These are phyloP conservation scores for Cinnamomum micranthum DNA, from an alignment of 164 flowering plant species.

Conservation along the genomic window DNA sequence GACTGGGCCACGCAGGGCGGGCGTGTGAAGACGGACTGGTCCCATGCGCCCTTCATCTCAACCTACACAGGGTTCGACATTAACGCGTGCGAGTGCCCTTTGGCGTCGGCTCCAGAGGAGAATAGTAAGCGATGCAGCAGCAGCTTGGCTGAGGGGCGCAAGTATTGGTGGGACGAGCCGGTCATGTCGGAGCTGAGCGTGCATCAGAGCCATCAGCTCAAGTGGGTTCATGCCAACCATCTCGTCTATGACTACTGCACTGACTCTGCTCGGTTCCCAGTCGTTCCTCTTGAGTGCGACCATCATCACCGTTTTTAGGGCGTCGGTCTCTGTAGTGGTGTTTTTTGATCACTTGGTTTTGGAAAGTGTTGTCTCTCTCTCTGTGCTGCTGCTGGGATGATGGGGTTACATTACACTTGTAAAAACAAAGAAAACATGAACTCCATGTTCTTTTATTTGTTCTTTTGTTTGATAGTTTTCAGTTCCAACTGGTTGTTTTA, in stretches of 20 bases:
- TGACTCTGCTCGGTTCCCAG: constrained; percentile 68
- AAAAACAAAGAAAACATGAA: constrained; percentile 19
- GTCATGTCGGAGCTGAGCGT: constrained; percentile 60
- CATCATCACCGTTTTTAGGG: constrained; percentile 66
- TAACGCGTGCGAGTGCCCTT: constrained; percentile 64
- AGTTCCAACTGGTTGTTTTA: background rate
- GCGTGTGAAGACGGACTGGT: constrained; percentile 83
- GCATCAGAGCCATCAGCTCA: constrained; percentile 89
- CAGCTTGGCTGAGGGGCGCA: constrained; percentile 36
- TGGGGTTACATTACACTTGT: background rate
- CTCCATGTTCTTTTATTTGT: constrained; percentile 22
- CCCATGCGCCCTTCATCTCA: constrained; percentile 79
- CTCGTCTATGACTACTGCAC: constrained; percentile 81
- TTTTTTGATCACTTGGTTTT: no score
- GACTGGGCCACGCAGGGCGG: constrained; percentile 99
- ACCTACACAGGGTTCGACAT: constrained; percentile 74
- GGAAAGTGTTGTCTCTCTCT: no score
- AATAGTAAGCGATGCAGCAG: constrained; percentile 48
- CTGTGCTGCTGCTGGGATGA: background rate
- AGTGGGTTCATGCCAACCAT: constrained; percentile 86
- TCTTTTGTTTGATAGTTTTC: background rate
- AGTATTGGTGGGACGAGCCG: constrained; percentile 89
- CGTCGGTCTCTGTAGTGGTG: no score
- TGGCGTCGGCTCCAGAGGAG: constrained; percentile 30
- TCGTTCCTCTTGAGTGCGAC: constrained; percentile 59